These are phyloP conservation scores for Sporothrix luriei DNA, from an alignment of 2,329 filamentous ascomycete genomes.

Conservation along the genomic window DNA sequence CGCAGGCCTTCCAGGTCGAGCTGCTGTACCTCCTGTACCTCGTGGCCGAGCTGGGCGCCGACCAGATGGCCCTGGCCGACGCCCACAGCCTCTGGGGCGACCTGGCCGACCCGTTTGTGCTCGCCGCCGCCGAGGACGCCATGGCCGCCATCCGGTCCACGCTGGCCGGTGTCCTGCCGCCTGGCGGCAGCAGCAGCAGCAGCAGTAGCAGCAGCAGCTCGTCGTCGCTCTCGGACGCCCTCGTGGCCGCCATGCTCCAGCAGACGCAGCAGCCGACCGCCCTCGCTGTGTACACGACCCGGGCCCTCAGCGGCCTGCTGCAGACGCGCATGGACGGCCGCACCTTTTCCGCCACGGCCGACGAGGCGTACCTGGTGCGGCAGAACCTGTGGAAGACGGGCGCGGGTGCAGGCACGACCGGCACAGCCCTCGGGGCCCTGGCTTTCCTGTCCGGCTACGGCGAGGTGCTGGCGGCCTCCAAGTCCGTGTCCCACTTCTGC, in stretches of 20 bases:
- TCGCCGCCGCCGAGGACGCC: slow-evolving; percentile 49
- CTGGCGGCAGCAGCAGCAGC: too few relatives aligned
- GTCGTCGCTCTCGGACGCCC: slow-evolving; percentile 36
- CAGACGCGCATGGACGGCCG: slow-evolving; percentile 52
- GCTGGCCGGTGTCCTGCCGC: slow-evolving; percentile 44
- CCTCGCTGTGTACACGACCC: slow-evolving; percentile 56
- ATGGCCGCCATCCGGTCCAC: slow-evolving; percentile 47
- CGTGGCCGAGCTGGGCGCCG: slow-evolving; percentile 55
- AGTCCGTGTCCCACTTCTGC: slow-evolving; percentile 55
- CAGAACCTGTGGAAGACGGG: slow-evolving; percentile 52
- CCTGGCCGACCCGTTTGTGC: slow-evolving; percentile 42
- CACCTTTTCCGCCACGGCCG: slow-evolving; percentile 47
- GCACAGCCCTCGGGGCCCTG: slow-evolving; percentile 49
- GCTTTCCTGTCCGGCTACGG: slow-evolving; percentile 58
- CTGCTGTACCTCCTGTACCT: slow-evolving; percentile 56
- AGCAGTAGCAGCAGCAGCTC: too few relatives aligned
- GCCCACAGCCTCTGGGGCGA: slow-evolving; percentile 53
- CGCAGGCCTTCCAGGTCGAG: slow-evolving; percentile 51
- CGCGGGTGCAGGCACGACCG: slow-evolving; percentile 47
- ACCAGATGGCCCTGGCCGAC: slow-evolving; percentile 55
- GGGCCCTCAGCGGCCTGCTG: slow-evolving; percentile 55
- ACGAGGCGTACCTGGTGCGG: slow-evolving; percentile 51
- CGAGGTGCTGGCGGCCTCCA: slow-evolving; percentile 53
- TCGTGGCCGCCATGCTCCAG: slow-evolving; percentile 52
- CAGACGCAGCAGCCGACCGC: slow-evolving; percentile 49